phyloP scores from a whole-genome alignment of 2,329 filamentous ascomycete genomes.

The Pyrenophora seminiperda region DNA sequence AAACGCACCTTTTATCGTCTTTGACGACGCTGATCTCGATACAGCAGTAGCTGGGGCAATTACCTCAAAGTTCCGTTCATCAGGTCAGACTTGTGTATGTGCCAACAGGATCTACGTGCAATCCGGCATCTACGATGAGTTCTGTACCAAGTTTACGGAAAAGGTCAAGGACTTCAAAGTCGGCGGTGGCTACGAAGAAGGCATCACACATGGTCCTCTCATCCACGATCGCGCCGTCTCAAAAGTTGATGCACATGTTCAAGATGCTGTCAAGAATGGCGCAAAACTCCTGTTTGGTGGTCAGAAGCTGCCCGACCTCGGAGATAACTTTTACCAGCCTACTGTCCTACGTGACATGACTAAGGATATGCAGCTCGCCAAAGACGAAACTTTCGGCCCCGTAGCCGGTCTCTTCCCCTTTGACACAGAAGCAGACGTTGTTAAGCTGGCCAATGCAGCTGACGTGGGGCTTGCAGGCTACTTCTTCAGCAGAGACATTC shows the following conservation, averaged over 20 bases:
- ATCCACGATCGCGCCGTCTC: conserved; percentile 77
- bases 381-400: conserved; percentile 94
- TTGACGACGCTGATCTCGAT: conserved; percentile 92
- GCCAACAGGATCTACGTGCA: conserved; percentile 82
- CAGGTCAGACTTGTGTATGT: conserved; percentile 90
- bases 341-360: conserved; percentile 90
- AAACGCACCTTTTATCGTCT: conserved; percentile 95
- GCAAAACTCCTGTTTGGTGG: conserved; percentile 57
- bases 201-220: conserved; percentile 77
- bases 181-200: conserved; percentile 72
- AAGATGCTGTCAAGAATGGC: conserved; percentile 42
- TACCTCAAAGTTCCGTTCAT: conserved; percentile 88
- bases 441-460: conserved; percentile 77
- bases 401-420: conserved; percentile 91
- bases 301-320: conserved; percentile 72
- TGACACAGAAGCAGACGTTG: conserved; percentile 84
- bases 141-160: conserved; percentile 69
- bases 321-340: conserved; percentile 84
- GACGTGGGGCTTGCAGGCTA: conserved; percentile 92
- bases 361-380: conserved; percentile 78
- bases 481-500: conserved; percentile 75
- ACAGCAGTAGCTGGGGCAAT: conserved; percentile 82
- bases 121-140: conserved; percentile 75
- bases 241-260: conserved; percentile 46
- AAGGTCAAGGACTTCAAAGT: conserved; percentile 77